Base-by-base conservation (phyloP, 352 stramenopile species). In the Globisporangium megalacanthum region DNA sequence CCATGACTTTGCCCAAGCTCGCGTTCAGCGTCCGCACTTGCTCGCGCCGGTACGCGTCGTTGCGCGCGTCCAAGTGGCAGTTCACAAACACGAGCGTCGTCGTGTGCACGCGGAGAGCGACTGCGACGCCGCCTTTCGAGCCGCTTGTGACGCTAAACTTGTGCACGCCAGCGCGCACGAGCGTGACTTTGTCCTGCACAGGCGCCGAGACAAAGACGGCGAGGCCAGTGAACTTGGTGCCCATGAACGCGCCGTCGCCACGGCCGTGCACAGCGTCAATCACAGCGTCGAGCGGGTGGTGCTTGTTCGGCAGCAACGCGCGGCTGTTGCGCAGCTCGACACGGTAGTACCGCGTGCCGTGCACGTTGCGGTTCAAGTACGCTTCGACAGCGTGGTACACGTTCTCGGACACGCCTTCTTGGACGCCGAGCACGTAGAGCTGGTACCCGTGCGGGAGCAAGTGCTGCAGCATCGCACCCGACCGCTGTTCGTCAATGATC, bases 81-180 rank as follows among this genome's bases (percentile, higher is more conserved):
- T 90, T 94, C 13, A 94, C 75, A 51, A 96, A 94, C 46, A 85
- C 82, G 37, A 96, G 75, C 0, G 82, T 93, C 52, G 77, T 88
- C 56, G 86, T 69, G 56, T 92, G 77, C 33, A 94, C 62, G 68
- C 80, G 70, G 17, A 96, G 66, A 5, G 79, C 83, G 25, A 87
- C 77, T 2, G 80, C 86, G 14, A 94, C 81, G 41, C 80, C 86
- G 29, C 86, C 86, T 60, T 94, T 93, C 7, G 80, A 93, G 9
- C 79, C 80, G 58, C 75, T 89, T 33, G 80, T 89, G 13, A 92
- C 60, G 31, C 84, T 87, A 54, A 96, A 94, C 58, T 92, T 90
- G 70, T 92, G 80, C 19, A 79, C 76, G 25, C 79, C 82, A 0
- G 80, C 75, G 48, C 81, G 73, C 45, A 96, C 67, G 20, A 96